phyloP scores from a whole-genome alignment of 805 yeast genomes.

The Kodamaea laetipori region DNA sequence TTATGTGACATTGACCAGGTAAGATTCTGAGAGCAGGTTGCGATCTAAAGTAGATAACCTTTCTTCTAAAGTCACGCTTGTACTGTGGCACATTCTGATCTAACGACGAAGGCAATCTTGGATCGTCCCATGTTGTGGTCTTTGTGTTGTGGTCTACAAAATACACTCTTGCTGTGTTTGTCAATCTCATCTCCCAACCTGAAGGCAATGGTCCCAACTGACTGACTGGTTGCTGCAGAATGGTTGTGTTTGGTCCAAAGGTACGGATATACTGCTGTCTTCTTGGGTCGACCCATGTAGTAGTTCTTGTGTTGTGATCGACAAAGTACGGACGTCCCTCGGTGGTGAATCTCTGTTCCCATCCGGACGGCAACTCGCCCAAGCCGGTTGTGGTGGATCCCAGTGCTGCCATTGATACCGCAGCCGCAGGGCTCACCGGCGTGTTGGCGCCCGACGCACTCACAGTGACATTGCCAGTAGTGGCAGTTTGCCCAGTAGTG shows the following conservation, averaged over 20 bases:
- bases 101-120: constrained; percentile 93
- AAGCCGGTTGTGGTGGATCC: constrained; percentile 94
- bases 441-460: constrained; percentile 46
- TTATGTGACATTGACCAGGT: constrained; percentile 98
- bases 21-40: constrained; percentile 96
- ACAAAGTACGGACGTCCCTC: constrained; percentile 98
- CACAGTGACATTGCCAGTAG: constrained; percentile 50
- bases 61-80: constrained; percentile 97
- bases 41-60: constrained; percentile 94
- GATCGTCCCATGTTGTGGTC: constrained; percentile 99
- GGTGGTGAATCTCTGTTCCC: constrained; percentile 98
- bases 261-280: constrained; percentile 97
- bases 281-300: constrained; percentile 99
- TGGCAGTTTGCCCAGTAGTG: constrained; percentile 29
- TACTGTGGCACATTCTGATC: constrained; percentile 99
- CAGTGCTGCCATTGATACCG: constrained; percentile 67
- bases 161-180: constrained; percentile 97
- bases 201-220: constrained; percentile 97
- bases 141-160: constrained; percentile 99
- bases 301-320: constrained; percentile 98
- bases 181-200: constrained; percentile 99
- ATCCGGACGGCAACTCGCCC: constrained; percentile 96
- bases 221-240: constrained; percentile 96
- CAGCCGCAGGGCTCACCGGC: constrained; percentile 66
- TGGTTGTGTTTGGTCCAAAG: constrained; percentile 86